Conservation (phyloP, 352 stramenopile species). For the Phytopythium mirpurense region DNA sequence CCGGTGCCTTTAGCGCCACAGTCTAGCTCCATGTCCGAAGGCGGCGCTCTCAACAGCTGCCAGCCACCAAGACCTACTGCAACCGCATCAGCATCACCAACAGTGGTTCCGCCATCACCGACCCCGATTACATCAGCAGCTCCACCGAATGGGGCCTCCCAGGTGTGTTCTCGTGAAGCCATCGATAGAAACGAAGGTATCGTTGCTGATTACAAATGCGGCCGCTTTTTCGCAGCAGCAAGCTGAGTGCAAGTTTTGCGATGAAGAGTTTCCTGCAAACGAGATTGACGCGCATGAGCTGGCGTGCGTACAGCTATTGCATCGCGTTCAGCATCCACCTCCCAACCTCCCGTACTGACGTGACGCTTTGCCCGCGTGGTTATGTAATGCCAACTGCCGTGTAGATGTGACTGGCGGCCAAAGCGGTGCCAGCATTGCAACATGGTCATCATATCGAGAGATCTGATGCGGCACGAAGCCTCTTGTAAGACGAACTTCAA, state of each 20-base stretch:
- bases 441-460: slow-evolving; percentile 74
- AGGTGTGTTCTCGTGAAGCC: too few species aligned
- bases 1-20: background rate
- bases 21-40: background rate
- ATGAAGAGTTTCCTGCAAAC: slow-evolving; percentile 49
- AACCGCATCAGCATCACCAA: too few species aligned
- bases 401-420: slow-evolving; percentile 72
- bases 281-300: slow-evolving; percentile 64
- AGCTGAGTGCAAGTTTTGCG: slow-evolving; percentile 76
- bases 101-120: too few species aligned
- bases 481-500: slow-evolving; percentile 66
- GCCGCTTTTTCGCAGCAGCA: slow-evolving; percentile 9
- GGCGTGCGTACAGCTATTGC: slow-evolving; percentile 21
- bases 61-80: too few species aligned
- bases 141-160: too few species aligned
- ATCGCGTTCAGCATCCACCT: background rate
- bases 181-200: too few species aligned
- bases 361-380: too few species aligned
- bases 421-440: slow-evolving; percentile 78
- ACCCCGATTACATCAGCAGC: too few species aligned
- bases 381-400: too few species aligned
- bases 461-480: slow-evolving; percentile 54
- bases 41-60: too few species aligned
- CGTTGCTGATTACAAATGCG: background rate
- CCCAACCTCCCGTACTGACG: slow-evolving; percentile 2